A percentile compares a stretch with the other conserved stretches of the same genome.
phyloP scores from a whole-genome alignment of 306 rosid species.

The Corylus americana region DNA sequence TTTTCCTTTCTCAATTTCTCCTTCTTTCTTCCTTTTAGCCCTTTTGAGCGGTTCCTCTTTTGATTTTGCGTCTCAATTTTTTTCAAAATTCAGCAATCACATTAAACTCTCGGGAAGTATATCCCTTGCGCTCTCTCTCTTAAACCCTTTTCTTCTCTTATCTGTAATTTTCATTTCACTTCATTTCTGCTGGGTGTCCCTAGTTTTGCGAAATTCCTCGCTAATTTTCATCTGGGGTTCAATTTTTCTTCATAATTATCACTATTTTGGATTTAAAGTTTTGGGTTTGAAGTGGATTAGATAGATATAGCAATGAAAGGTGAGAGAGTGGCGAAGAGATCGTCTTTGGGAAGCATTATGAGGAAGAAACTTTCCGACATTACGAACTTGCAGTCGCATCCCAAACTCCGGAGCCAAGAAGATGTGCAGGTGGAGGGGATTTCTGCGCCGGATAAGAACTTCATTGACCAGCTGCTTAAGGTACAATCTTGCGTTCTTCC shows the following conservation, averaged over 20 bases:
- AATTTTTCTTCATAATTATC: not conserved
- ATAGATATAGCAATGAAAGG: constrained; percentile 2
- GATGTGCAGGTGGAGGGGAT: constrained; percentile 24
- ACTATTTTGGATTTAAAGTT: not conserved
- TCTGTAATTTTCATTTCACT: not conserved
- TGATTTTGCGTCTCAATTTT: not conserved
- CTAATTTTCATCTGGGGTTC: not conserved
- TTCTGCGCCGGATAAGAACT: constrained; percentile 26
- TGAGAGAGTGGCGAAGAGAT: constrained; percentile 54
- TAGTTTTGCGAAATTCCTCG: not conserved
- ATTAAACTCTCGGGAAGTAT: too few species aligned
- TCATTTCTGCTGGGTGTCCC: not conserved
- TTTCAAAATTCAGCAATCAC: not conserved
- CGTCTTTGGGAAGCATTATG: constrained; percentile 56
- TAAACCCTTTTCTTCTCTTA: not conserved
- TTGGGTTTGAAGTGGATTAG: not conserved
- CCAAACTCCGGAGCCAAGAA: constrained; percentile 23
- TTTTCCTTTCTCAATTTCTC: not conserved
- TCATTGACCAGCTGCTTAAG: constrained; percentile 63
- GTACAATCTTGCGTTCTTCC: constrained; percentile 32
- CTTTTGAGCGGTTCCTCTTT: not conserved
- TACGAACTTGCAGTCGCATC: constrained; percentile 49
- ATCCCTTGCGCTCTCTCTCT: constrained; percentile 6
- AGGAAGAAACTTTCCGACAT: constrained; percentile 77
- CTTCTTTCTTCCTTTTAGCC: not conserved